A percentile compares a stretch with the other conserved stretches of the same genome.
Conservation (phyloP, 2,329 filamentous ascomycete species). For the Fusarium palustre region DNA sequence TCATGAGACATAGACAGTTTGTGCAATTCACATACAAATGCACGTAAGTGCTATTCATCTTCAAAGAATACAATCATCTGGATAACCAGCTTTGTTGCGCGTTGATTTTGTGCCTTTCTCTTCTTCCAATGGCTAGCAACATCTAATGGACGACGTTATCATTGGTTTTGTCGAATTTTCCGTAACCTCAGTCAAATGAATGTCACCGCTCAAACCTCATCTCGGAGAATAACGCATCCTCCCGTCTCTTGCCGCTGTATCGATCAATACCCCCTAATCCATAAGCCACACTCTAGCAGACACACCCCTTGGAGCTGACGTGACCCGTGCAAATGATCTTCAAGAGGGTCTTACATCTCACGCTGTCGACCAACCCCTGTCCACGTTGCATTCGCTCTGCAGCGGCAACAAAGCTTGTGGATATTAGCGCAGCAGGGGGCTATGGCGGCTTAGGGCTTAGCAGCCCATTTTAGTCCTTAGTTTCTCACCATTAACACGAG, state of each 20-base stretch:
- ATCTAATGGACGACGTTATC: not conserved
- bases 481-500: not conserved
- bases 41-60: not conserved
- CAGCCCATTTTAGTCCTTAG: not conserved
- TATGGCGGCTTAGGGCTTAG: not conserved
- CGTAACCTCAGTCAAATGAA: not conserved
- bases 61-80: not conserved
- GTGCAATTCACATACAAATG: not conserved
- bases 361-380: not conserved
- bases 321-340: conserved; percentile 1
- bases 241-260: not conserved
- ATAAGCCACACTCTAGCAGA: not conserved
- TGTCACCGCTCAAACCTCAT: not conserved
- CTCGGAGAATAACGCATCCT: not conserved
- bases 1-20: not conserved
- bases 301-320: not conserved
- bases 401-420: not conserved
- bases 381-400: not conserved
- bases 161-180: not conserved
- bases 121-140: not conserved
- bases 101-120: not conserved
- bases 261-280: not conserved
- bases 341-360: conserved; percentile 3
- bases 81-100: not conserved
- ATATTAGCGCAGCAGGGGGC: conserved; percentile 2